Base-by-base conservation (phyloP, 495 filamentous ascomycete species). In the Haplographium delicatum region DNA sequence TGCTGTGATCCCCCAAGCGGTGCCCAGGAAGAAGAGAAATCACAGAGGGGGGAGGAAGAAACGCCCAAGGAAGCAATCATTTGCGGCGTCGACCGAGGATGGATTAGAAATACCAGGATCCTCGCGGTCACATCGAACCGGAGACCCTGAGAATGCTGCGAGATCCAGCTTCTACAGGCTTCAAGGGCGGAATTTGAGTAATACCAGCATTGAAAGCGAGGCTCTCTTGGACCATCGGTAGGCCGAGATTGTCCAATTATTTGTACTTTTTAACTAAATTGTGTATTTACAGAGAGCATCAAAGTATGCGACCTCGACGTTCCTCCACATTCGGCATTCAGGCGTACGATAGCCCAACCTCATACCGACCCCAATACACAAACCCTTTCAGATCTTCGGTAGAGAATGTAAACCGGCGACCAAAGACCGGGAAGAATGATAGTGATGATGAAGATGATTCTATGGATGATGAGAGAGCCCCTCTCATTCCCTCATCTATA, bases 161-260 rank as follows among this genome's bases (percentile, higher is more conserved):
- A 44, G 65, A 53, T 50, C 65, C 50, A 39, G 47, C 18, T 83
- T 86, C 58, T 90, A 87, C 60, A 67, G 74, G 25, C 62, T 82
- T 35, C 72, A 69, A 28, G 71, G 69, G 15, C 58, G 65, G 5
- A 86, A 83, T 62, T 44, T 83, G 52, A 95, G 89, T 64, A 82
- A 73, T 62, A 88, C 86, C 4, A 94, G 89, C 60, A 67, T 95
- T 45, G 89, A 91, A 47, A 91, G 86, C 60, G 80, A 89, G 58
- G 81, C 79, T 3, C 71, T 94, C 39, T 66, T 94, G 35, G 89
- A 94, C 61, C 89, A 95, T 60, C 75, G 86, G 86, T 88, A 69
- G 24, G 61, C n/a, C 46, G n/a, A n/a, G n/a, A n/a, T n/a, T n/a
- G n/a, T n/a, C n/a, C n/a, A n/a, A n/a, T n/a, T n/a, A n/a, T n/a